Evolutionary conservation across 2,329 filamentous ascomycete species (phyloP).

Genomic region (Fusarium pilosicola): DNA sequence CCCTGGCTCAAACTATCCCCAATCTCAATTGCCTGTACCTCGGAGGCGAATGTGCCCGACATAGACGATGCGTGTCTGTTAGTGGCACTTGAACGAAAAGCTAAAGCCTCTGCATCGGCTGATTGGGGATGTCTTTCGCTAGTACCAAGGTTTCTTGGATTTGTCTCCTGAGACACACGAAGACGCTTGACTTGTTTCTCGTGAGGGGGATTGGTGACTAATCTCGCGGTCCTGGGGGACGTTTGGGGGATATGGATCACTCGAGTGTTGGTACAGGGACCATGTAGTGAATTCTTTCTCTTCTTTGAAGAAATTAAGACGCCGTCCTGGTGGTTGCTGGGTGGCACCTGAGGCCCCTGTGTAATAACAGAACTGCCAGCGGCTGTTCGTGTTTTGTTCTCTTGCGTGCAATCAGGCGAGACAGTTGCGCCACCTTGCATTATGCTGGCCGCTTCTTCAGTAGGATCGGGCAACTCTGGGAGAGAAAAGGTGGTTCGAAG

Average conservation of each 20-base stretch:
- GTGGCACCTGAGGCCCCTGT: neutral
- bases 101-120: slow-evolving; percentile 4
- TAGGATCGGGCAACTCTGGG: neutral
- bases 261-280: neutral
- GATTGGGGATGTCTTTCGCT: slow-evolving; percentile 16
- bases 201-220: slow-evolving; percentile 6
- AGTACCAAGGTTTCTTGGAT: slow-evolving; percentile 12
- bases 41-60: slow-evolving; percentile 31
- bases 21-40: slow-evolving; percentile 8
- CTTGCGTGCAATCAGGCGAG: neutral
- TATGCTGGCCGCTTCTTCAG: neutral
- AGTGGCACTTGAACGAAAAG: slow-evolving; percentile 21
- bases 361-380: neutral
- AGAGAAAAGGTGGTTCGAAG: slow-evolving; percentile 14
- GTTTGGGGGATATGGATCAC: neutral
- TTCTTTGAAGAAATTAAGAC: slow-evolving; percentile 8
- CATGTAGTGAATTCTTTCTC: slow-evolving; percentile 16
- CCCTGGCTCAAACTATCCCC: slow-evolving; percentile 4
- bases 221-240: neutral
- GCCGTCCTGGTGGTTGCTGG: neutral
- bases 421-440: neutral
- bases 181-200: slow-evolving; percentile 42
- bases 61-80: slow-evolving; percentile 14
- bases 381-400: neutral
- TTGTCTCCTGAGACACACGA: slow-evolving; percentile 38